Conservation (phyloP, 352 stramenopile species). For the Pythium utonaiense region DNA sequence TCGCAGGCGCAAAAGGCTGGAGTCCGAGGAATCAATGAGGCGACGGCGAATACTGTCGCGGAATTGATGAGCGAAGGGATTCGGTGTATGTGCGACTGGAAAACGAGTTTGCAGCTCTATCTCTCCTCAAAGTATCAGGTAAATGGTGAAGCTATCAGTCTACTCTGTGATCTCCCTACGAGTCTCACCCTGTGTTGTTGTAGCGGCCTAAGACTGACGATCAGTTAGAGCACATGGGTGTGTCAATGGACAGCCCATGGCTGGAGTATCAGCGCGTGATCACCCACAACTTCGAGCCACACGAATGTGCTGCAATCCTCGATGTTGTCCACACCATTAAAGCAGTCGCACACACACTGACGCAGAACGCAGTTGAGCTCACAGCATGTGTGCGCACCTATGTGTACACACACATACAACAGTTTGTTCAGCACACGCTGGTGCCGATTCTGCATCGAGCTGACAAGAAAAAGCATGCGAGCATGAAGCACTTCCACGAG, state of each 20-base stretch:
- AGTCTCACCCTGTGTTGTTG: background rate
- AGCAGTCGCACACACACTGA: slow-evolving; percentile 45
- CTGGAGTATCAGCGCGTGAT: slow-evolving; percentile 71
- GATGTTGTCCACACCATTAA: slow-evolving; percentile 75
- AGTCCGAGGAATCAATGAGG: background rate
- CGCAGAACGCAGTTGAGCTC: slow-evolving; percentile 28
- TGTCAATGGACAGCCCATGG: slow-evolving; percentile 30
- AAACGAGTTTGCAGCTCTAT: slow-evolving; percentile 18
- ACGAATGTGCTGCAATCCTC: slow-evolving; percentile 57
- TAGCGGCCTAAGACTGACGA: slow-evolving; percentile 37
- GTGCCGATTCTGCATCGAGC: slow-evolving; percentile 76
- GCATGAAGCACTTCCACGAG: slow-evolving; percentile 67
- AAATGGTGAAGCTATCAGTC: too few relatives aligned
- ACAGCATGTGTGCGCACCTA: slow-evolving; percentile 41
- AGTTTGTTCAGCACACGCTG: slow-evolving; percentile 71
- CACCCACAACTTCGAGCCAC: slow-evolving; percentile 60
- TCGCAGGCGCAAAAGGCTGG: slow-evolving; percentile 4
- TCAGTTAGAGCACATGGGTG: slow-evolving; percentile 23
- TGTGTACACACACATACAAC: slow-evolving; percentile 64
- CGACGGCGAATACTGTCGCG: background rate
- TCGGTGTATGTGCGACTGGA: slow-evolving; percentile 19
- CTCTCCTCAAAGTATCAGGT: slow-evolving; percentile 21
- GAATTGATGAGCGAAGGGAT: slow-evolving; percentile 14
- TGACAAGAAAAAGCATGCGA: slow-evolving; percentile 78
- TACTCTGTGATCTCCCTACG: too few relatives aligned